These are phyloP conservation scores for Taxawa tesnikishii DNA, from an alignment of 2,329 filamentous ascomycete genomes.

Conservation along the genomic window DNA sequence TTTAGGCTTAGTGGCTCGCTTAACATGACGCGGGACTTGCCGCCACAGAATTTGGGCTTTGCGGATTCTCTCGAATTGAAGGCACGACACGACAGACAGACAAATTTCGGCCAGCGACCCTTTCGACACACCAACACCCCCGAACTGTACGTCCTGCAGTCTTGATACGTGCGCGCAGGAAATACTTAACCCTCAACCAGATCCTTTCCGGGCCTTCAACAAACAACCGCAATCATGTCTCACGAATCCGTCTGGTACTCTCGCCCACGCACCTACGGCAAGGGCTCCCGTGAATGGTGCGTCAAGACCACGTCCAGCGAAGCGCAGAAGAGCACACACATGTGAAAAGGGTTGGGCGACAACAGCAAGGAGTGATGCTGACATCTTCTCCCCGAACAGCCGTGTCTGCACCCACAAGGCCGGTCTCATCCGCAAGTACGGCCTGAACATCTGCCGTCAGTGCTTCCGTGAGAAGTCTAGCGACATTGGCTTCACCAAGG, in stretches of 20 bases:
- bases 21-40: too few species aligned
- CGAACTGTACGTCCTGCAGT: neutral
- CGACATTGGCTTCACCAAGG: slow-evolving; percentile 60
- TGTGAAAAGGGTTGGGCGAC: slow-evolving; percentile 1
- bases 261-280: slow-evolving; percentile 92
- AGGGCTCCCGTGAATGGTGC: slow-evolving; percentile 89
- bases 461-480: slow-evolving; percentile 58
- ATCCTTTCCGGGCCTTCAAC: slow-evolving; percentile 4
- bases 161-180: too few species aligned
- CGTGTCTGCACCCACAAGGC: slow-evolving; percentile 87
- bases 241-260: slow-evolving; percentile 99
- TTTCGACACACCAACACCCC: neutral
- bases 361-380: slow-evolving; percentile 11
- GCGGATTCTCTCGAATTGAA: too few species aligned
- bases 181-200: too few species aligned
- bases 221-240: slow-evolving; percentile 51
- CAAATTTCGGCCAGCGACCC: neutral
- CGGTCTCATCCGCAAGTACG: slow-evolving; percentile 99
- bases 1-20: too few species aligned
- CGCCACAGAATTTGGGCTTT: too few species aligned
- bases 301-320: slow-evolving; percentile 22
- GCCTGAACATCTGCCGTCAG: slow-evolving; percentile 70
- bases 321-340: neutral
- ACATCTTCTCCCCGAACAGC: slow-evolving; percentile 32
- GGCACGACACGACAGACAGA: too few species aligned